These are phyloP conservation scores for Entomophthora muscae DNA, from an alignment of 371 early-diverging fungal genomes.

Conservation along the genomic window DNA sequence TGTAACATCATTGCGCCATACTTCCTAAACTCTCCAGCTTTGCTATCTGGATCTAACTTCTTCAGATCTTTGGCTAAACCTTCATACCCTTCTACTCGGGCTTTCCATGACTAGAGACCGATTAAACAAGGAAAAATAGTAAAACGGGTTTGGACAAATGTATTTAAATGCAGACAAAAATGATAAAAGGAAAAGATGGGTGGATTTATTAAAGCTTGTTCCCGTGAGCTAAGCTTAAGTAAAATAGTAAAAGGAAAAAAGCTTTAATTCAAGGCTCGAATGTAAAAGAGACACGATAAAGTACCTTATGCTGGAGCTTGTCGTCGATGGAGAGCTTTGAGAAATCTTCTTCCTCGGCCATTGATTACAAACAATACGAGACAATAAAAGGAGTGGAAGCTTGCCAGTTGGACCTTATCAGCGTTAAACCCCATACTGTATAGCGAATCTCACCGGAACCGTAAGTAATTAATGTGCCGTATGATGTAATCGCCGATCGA, in stretches of 20 bases:
- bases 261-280: background rate
- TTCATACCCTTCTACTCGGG: slow-evolving; percentile 70
- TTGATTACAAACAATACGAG: too few species aligned
- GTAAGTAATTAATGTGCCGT: too few species aligned
- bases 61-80: slow-evolving; percentile 53
- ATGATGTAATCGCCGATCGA: too few species aligned
- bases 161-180: background rate
- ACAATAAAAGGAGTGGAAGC: too few species aligned
- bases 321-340: slow-evolving; percentile 8
- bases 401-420: too few species aligned
- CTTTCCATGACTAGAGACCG: slow-evolving; percentile 97
- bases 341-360: slow-evolving; percentile 9
- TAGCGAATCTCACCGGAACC: too few species aligned
- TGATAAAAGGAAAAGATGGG: background rate
- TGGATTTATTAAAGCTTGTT: background rate
- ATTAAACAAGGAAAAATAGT: slow-evolving; percentile 15
- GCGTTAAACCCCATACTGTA: too few species aligned
- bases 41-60: slow-evolving; percentile 32
- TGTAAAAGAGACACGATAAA: background rate
- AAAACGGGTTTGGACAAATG: background rate
- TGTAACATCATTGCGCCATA: slow-evolving; percentile 54
- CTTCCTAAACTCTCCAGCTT: slow-evolving; percentile 38
- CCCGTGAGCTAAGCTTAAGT: background rate
- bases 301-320: slow-evolving; percentile 10
- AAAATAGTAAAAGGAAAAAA: background rate